Percentiles rank a stretch among this genome's conserved stretches.
Conservation (phyloP, 805 yeast species). For the Candida vaughaniae region DNA sequence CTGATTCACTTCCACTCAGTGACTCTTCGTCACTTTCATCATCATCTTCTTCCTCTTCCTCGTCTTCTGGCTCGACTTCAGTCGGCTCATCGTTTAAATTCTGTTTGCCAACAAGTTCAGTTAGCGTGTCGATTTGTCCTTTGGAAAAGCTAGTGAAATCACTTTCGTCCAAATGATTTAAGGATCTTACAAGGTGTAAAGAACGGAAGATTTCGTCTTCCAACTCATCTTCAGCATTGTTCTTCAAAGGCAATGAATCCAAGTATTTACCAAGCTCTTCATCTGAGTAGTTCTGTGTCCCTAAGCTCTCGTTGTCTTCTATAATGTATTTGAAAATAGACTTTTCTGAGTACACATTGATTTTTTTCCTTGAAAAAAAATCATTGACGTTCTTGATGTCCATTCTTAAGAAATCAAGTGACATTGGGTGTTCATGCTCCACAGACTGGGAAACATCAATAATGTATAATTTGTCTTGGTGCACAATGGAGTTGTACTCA, state of each 20-base stretch:
- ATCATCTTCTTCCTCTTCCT: constrained; percentile 23
- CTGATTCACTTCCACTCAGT: constrained; percentile 19
- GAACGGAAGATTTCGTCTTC: constrained; percentile 87
- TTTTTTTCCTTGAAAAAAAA: constrained; percentile 70
- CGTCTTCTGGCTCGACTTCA: constrained; percentile 30
- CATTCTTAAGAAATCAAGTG: constrained; percentile 92
- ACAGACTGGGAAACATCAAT: constrained; percentile 97
- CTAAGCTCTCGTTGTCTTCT: constrained; percentile 42
- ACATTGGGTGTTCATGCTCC: constrained; percentile 97
- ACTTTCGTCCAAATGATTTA: constrained; percentile 85
- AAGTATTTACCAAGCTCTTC: constrained; percentile 43
- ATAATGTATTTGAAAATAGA: constrained; percentile 76
- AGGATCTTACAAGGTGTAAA: constrained; percentile 69
- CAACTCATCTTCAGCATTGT: constrained; percentile 54
- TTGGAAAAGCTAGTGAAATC: constrained; percentile 77
- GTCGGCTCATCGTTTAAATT: constrained; percentile 9
- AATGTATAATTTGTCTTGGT: constrained; percentile 71
- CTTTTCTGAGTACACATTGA: constrained; percentile 78
- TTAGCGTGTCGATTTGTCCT: constrained; percentile 79
- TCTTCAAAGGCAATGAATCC: constrained; percentile 56
- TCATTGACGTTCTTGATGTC: constrained; percentile 95
- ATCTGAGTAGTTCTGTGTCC: constrained; percentile 38
- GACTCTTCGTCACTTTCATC: constrained; percentile 31
- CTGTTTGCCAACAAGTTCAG: constrained; percentile 50
- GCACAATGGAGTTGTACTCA: constrained; percentile 90